These are phyloP conservation scores for Avena eriantha DNA, from an alignment of 176 grass and related monocot species.

Conservation along the genomic window DNA sequence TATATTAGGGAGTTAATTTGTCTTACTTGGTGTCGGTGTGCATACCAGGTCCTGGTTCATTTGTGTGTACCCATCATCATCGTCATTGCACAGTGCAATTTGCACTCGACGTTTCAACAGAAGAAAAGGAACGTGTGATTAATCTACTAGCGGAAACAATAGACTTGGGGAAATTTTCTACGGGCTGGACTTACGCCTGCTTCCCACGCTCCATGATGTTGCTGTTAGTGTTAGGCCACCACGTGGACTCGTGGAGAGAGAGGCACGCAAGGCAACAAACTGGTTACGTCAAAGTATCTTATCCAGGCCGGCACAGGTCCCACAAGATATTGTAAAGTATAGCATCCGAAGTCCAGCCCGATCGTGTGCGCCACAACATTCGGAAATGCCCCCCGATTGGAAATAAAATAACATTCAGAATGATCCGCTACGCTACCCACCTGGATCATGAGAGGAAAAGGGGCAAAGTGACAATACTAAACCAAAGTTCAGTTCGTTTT, in stretches of 20 bases:
- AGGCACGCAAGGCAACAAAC: constrained; percentile 3
- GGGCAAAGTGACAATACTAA: neutral
- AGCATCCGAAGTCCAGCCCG: constrained; percentile 1
- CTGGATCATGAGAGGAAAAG: neutral
- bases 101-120: too few species aligned
- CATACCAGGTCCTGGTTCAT: too few species aligned
- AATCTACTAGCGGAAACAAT: too few species aligned
- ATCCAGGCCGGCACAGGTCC: constrained; percentile 17
- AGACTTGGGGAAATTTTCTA: too few species aligned
- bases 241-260: neutral
- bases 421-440: neutral
- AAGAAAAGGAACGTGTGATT: too few species aligned
- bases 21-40: too few species aligned
- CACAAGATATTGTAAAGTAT: constrained; percentile 50
- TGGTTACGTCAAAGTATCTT: constrained; percentile 27
- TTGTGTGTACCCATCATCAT: too few species aligned
- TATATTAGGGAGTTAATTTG: too few species aligned
- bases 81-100: too few species aligned
- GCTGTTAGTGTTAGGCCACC: neutral
- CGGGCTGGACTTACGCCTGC: too few species aligned
- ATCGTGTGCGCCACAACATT: constrained; percentile 8
- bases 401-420: constrained; percentile 11
- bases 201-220: too few species aligned
- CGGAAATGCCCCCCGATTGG: neutral
- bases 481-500: neutral